These are phyloP conservation scores for Eimeria brunetti DNA, from an alignment of 169 alveolate species.

Conservation along the genomic window DNA sequence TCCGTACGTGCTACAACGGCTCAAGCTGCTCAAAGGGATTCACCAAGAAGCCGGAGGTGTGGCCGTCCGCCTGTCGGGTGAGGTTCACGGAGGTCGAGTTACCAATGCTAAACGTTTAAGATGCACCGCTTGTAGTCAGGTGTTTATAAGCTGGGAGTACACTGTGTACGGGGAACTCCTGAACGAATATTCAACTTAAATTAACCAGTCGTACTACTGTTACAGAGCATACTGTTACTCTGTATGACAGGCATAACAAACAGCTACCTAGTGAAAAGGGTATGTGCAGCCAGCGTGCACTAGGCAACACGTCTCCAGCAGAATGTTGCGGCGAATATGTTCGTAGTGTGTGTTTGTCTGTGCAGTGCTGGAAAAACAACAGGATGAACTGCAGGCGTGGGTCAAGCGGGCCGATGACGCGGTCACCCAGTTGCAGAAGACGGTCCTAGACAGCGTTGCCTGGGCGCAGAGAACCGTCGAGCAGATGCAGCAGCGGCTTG, in stretches of 20 bases:
- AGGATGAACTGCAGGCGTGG: conserved; percentile 74
- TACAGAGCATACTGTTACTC: not conserved
- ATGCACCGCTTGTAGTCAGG: not conserved
- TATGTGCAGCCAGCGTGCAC: not conserved
- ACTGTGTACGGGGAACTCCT: too few relatives aligned
- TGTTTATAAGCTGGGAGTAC: not conserved
- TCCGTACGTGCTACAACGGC: conserved; percentile 76
- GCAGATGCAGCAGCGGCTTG: conserved; percentile 77
- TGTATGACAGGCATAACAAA: too few relatives aligned
- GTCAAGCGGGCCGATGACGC: conserved; percentile 64
- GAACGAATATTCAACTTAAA: too few relatives aligned
- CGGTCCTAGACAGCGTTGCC: conserved; percentile 62
- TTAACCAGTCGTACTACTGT: too few relatives aligned
- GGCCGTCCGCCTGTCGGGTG: conserved; percentile 76
- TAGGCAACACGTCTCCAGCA: not conserved
- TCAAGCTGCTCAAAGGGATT: conserved; percentile 66
- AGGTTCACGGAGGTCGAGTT: not conserved
- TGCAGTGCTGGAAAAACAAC: conserved; percentile 77
- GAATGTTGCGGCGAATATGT: not conserved
- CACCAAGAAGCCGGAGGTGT: conserved; percentile 82
- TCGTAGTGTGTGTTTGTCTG: not conserved
- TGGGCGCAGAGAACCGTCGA: conserved; percentile 74
- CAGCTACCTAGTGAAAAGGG: not conserved
- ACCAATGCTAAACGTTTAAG: not conserved
- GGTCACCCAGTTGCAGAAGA: conserved; percentile 69